Evolutionary conservation across 1,284 basidiomycete genomes (phyloP).

Genomic region (Melampsora americana): DNA sequence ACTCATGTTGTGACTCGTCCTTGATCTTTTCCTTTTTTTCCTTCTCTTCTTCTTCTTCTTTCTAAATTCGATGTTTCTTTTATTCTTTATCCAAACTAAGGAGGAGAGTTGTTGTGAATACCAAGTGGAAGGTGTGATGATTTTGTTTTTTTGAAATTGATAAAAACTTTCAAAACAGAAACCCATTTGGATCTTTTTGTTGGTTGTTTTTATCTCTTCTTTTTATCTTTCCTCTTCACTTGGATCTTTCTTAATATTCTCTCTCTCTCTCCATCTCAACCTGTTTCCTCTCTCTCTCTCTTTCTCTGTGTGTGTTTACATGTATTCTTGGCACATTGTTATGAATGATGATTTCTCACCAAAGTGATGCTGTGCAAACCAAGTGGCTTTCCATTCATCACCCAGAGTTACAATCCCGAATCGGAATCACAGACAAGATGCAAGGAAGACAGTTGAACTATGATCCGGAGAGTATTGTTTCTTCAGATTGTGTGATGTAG

Average conservation of each 20-base stretch:
- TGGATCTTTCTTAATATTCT: background rate
- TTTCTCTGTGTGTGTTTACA: background rate
- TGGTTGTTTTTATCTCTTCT: background rate
- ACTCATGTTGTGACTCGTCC: conserved; percentile 9
- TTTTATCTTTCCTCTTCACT: background rate
- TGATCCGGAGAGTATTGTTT: too few species aligned
- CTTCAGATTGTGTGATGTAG: too few species aligned
- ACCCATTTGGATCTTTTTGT: background rate
- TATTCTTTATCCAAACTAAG: background rate
- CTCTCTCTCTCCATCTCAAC: too few species aligned
- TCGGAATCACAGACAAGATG: too few species aligned
- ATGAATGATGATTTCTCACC: background rate
- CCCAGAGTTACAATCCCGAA: too few species aligned
- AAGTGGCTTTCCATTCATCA: too few species aligned
- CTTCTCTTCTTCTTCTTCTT: conserved; percentile 1
- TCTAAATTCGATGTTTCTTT: background rate
- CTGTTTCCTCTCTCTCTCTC: too few species aligned
- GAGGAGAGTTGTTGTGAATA: conserved; percentile 6
- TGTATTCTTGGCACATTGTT: conserved; percentile 7
- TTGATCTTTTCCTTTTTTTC: background rate
- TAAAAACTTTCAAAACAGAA: background rate
- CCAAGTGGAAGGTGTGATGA: background rate
- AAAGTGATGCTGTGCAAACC: too few species aligned
- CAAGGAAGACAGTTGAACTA: too few species aligned
- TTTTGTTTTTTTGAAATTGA: background rate